These are phyloP conservation scores for Schoenoplectus tabernaemontani DNA, from an alignment of 202 grass and related monocot genomes.

Conservation along the genomic window DNA sequence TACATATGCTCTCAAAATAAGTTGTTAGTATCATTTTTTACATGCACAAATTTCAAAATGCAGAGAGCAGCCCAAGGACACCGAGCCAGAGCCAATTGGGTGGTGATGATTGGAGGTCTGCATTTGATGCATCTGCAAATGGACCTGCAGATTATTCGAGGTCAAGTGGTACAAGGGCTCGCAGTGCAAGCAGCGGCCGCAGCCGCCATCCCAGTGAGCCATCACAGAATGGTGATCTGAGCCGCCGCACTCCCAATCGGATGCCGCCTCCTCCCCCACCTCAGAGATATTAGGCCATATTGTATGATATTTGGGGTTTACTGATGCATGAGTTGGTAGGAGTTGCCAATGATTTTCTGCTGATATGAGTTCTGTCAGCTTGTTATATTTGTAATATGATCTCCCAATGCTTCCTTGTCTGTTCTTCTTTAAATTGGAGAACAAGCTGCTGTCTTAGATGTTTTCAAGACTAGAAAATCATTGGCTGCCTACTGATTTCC, in stretches of 20 bases:
- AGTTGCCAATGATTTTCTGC: background rate
- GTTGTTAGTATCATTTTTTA: background rate
- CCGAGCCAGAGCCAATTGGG: background rate
- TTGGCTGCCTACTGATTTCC: slow-evolving; percentile 1
- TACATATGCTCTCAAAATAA: background rate
- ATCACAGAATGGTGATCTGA: slow-evolving; percentile 37
- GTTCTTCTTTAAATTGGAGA: background rate
- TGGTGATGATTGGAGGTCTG: slow-evolving; percentile 69
- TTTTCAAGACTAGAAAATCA: background rate
- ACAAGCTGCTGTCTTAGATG: background rate
- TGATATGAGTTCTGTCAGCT: background rate
- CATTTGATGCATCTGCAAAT: slow-evolving; percentile 44
- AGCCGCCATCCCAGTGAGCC: slow-evolving; percentile 20
- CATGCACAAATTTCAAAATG: background rate
- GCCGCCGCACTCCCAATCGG: slow-evolving; percentile 39
- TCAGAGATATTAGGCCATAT: slow-evolving; percentile 22
- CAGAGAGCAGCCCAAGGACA: slow-evolving; percentile 45
- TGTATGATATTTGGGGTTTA: background rate
- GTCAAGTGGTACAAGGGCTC: slow-evolving; percentile 18
- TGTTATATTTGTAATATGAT: background rate
- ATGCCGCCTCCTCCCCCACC: slow-evolving; percentile 39
- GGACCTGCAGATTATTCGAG: slow-evolving; percentile 23
- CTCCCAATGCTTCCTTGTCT: background rate
- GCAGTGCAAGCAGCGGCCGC: slow-evolving; percentile 17
- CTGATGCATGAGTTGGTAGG: background rate